These are phyloP conservation scores for Neonectria neomacrospora DNA, from an alignment of 2,329 filamentous ascomycete genomes.

Conservation along the genomic window DNA sequence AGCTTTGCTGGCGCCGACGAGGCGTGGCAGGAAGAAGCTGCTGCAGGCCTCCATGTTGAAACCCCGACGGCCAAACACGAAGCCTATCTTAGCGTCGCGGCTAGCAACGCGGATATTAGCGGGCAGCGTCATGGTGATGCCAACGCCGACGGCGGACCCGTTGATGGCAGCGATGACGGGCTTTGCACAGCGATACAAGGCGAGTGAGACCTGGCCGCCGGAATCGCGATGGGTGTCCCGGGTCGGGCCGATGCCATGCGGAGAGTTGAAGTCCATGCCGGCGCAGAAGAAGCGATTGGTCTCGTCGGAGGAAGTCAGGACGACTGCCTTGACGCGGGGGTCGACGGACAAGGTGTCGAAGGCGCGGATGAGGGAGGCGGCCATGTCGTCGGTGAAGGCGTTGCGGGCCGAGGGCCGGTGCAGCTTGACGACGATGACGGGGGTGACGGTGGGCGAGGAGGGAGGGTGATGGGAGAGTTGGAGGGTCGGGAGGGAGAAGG, in stretches of 20 bases:
- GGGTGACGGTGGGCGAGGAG: constrained; percentile 65
- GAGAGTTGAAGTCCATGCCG: constrained; percentile 64
- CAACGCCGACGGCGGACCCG: constrained; percentile 68
- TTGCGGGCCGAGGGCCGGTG: constrained; percentile 74
- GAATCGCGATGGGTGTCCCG: constrained; percentile 57
- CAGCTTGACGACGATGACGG: constrained; percentile 71
- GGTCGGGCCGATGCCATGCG: constrained; percentile 40
- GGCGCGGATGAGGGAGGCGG: constrained; percentile 66
- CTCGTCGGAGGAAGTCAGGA: constrained; percentile 64
- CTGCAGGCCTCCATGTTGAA: constrained; percentile 78
- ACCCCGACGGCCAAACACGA: constrained; percentile 77
- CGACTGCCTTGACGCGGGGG: constrained; percentile 64
- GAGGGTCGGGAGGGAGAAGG: constrained; percentile 56
- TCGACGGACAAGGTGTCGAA: constrained; percentile 63
- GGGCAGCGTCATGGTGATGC: constrained; percentile 70
- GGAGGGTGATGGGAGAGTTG: constrained; percentile 61
- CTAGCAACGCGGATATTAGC: constrained; percentile 65
- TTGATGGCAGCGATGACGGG: constrained; percentile 69
- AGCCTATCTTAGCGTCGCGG: constrained; percentile 72
- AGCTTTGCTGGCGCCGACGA: constrained; percentile 73
- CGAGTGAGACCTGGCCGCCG: constrained; percentile 64
- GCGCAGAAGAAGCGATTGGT: constrained; percentile 66
- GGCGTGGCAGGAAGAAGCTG: constrained; percentile 76
- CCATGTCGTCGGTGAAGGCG: constrained; percentile 75
- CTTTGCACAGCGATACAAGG: constrained; percentile 67